Base-by-base conservation (phyloP, 306 rosid genomes). In the Canavalia gladiata region DNA sequence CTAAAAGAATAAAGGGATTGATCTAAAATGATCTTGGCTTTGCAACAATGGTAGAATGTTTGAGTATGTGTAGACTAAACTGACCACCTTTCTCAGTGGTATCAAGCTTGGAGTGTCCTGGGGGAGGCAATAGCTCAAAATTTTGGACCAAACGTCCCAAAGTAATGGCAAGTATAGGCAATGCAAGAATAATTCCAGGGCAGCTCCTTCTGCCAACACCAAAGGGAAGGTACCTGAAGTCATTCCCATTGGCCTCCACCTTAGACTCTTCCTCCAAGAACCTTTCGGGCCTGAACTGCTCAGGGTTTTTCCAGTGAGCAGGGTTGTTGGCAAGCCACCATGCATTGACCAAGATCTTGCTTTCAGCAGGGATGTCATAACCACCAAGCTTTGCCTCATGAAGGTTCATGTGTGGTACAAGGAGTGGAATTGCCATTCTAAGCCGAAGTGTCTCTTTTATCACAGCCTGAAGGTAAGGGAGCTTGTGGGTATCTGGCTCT, bases 261-360 rank as follows among this genome's bases (percentile, higher is more conserved):
- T 90, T 90, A 0, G 94, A 63, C 58, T 92, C 97, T 76, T 92
- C 97, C 13, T 91, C 94, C 68, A 92, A 81, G 86, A 92, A 92
- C 81, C 97, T 87, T 87, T 92, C 97, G 0, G 97, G 97, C 46
- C 95, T 86, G 67, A 92, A 92, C 85, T 89, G 83, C 57, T 90
- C 92, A 0, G 97, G 95, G 67, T 87, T 84, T 79, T 89, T 89
- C 97, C 97, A 92, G 64, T 78, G 71, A 25, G 86, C 90, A 2
- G 97, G 97, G 88, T 92, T 86, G 93, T 92, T 92, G 33, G 95
- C 97, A 0, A 89, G 90, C 97, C 92, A 88, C 95, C 97, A 92
- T 0, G 94, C 97, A 28, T 92, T 92, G 5, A 92, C 95, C 51
- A 91, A 28, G 75, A 92, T 78, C 79, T 91, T 90, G 91, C 97